A percentile compares a stretch with the other conserved stretches of the same genome.
These are phyloP conservation scores for Termitomyces titanicus DNA, from an alignment of 768 basidiomycete species.

Conservation along the genomic window DNA sequence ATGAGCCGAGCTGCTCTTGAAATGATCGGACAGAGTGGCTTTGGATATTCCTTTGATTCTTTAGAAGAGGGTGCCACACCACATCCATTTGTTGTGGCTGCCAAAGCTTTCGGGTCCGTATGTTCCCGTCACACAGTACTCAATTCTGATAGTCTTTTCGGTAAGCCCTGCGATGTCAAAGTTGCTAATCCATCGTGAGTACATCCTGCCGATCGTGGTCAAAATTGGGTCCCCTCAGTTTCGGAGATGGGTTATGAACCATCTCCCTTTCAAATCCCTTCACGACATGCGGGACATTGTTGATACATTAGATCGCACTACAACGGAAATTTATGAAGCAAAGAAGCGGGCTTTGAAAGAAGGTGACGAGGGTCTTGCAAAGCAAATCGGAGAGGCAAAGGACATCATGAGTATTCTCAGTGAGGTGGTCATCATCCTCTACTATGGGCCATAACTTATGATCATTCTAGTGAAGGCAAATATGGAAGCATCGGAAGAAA, in stretches of 20 bases:
- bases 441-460: background rate
- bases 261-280: slow-evolving; percentile 1
- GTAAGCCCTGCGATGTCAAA: background rate
- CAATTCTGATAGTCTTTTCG: background rate
- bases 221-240: slow-evolving; percentile 7
- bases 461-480: background rate
- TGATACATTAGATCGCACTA: slow-evolving; percentile 4
- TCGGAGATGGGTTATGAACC: slow-evolving; percentile 7
- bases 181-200: background rate
- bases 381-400: background rate
- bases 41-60: slow-evolving; percentile 41
- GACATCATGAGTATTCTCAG: background rate
- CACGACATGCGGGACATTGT: background rate
- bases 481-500: background rate
- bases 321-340: slow-evolving; percentile 1
- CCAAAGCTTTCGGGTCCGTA: slow-evolving; percentile 29
- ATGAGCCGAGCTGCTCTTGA: slow-evolving; percentile 42
- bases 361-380: background rate
- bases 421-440: background rate
- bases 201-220: background rate
- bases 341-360: slow-evolving; percentile 7
- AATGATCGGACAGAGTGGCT: slow-evolving; percentile 44
- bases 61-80: slow-evolving; percentile 26
- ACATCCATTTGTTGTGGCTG: slow-evolving; percentile 29
- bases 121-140: background rate